These are phyloP conservation scores for Austroboletus novae-zelandiae DNA, from an alignment of 1,284 basidiomycete genomes.

Conservation along the genomic window DNA sequence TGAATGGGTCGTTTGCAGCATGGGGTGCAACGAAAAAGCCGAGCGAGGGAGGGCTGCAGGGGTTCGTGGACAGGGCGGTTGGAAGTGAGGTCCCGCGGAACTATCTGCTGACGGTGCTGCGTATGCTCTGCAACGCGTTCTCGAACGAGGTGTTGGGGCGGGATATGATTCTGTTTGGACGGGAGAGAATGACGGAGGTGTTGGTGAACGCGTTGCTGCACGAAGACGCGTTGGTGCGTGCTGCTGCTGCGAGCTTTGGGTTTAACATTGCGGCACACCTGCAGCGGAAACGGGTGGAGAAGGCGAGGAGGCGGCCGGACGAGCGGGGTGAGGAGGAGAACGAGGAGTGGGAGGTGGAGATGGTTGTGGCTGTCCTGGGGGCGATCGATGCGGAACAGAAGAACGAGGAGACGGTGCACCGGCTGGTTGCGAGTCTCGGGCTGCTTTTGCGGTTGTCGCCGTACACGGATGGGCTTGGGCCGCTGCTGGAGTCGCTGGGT, in stretches of 20 bases:
- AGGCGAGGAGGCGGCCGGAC: conserved; percentile 34
- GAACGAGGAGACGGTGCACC: conserved; percentile 84
- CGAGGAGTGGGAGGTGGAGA: conserved; percentile 82
- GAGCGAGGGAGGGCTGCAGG: conserved; percentile 38
- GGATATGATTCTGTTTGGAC: conserved; percentile 45
- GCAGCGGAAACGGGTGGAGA: conserved; percentile 57
- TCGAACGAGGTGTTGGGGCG: conserved; percentile 53
- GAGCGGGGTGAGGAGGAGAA: conserved; percentile 45
- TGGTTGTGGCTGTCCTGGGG: conserved; percentile 76
- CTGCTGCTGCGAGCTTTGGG: conserved; percentile 76
- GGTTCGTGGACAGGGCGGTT: conserved; percentile 46
- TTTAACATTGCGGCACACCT: conserved; percentile 72
- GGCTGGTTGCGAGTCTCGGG: conserved; percentile 73
- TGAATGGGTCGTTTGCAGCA: conserved; percentile 57
- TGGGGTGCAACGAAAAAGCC: conserved; percentile 43
- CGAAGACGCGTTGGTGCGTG: conserved; percentile 65
- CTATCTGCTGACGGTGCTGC: conserved; percentile 67
- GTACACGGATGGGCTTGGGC: conserved; percentile 51
- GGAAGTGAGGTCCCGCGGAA: conserved; percentile 42
- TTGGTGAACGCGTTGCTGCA: conserved; percentile 70
- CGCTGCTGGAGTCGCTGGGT: conserved; percentile 72
- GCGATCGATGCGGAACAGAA: conserved; percentile 66
- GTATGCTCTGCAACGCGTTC: conserved; percentile 75
- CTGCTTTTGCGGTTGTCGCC: conserved; percentile 72
- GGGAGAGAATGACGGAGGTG: conserved; percentile 43